Conservation (phyloP, 1,284 basidiomycete species). For the Cryptococcus floricola region DNA sequence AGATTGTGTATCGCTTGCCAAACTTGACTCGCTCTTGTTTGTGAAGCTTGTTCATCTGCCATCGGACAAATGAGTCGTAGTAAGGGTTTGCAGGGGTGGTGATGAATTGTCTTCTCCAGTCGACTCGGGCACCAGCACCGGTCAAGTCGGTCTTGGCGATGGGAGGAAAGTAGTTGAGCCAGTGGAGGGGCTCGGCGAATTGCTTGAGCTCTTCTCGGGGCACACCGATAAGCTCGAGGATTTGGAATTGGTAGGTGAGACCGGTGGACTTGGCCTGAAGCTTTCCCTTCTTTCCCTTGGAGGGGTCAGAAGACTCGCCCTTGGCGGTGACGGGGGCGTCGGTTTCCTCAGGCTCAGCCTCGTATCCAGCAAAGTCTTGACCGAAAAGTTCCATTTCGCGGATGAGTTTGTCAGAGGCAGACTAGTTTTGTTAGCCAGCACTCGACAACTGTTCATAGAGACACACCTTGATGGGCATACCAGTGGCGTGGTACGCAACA, state of each 20-base stretch:
- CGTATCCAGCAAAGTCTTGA: conserved; percentile 75
- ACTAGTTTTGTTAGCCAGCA: conserved; percentile 52
- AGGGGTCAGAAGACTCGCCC: conserved; percentile 41
- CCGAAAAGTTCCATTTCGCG: conserved; percentile 98
- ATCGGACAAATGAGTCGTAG: conserved; percentile 95
- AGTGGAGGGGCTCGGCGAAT: conserved; percentile 89
- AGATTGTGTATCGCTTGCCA: conserved; percentile 97
- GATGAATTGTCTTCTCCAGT: conserved; percentile 94
- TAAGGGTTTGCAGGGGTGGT: conserved; percentile 94
- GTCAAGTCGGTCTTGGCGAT: conserved; percentile 88
- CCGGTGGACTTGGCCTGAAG: conserved; percentile 89
- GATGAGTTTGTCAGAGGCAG: conserved; percentile 93
- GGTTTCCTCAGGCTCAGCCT: conserved; percentile 38
- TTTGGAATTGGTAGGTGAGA: conserved; percentile 97
- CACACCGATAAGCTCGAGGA: conserved; percentile 90
- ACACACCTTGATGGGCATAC: conserved; percentile 96
- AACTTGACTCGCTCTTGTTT: conserved; percentile 89
- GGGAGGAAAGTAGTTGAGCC: conserved; percentile 94
- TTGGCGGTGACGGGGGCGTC: conserved; percentile 35
- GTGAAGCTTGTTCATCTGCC: conserved; percentile 96
- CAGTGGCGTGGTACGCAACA: conserved; percentile 93
- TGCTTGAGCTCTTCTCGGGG: conserved; percentile 87
- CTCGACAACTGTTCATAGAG: not conserved
- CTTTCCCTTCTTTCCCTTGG: conserved; percentile 95
- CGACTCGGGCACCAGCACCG: conserved; percentile 85